Evolutionary conservation across 78 protist genomes (phyloP), one percentile per base, ranked within the genome.

Genomic region (Polysphondylium violaceum): DNA sequence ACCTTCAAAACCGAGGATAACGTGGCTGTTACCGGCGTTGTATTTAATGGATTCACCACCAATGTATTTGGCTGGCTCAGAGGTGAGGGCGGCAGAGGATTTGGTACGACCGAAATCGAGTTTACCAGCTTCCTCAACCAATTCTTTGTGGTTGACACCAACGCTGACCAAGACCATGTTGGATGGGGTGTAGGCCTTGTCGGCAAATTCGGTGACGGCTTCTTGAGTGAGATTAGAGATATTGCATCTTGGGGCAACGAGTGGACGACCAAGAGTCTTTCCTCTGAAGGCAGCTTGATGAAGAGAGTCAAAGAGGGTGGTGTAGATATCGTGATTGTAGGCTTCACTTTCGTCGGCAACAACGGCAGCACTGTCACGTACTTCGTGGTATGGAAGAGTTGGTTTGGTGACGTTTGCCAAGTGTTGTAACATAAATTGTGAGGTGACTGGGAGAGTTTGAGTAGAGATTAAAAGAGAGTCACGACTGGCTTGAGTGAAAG

Each of bases 211-310:
- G 17, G 1, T 31, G n/a, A 83, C 91, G n/a, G 25, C n/a, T 5
- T 83, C 79, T 31, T 25, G 25, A 1, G 44, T 16, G 50, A 83
- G 25, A 25, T 67, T 55, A 8, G 21, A 68, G 19, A 83, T 5
- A 50, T 83, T 83, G 63, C 79, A 56, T 14, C 27, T 16, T 83
- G 91, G 91, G 0, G 91, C 91, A 58, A 83, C 91, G 33, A 83
- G 58, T 83, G 91, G 91, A 83, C 91, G 91, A 69, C 91, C 91
- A 61, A 83, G 79, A 33, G 91, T 83, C 29, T 74, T 58, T 44
- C 91, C 91, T 38, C 91, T 60, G 71, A 40, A 83, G 35, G 91
- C 91, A 8, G 51, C 36, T 29, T 50, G 63, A 21, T 83, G 91
- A 5, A 69, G 55, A 16, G 58, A 40, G 29, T 83, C 91, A 69